Evolutionary conservation across 2,329 filamentous ascomycete species (phyloP).

Genomic region (Nemania sp.): DNA sequence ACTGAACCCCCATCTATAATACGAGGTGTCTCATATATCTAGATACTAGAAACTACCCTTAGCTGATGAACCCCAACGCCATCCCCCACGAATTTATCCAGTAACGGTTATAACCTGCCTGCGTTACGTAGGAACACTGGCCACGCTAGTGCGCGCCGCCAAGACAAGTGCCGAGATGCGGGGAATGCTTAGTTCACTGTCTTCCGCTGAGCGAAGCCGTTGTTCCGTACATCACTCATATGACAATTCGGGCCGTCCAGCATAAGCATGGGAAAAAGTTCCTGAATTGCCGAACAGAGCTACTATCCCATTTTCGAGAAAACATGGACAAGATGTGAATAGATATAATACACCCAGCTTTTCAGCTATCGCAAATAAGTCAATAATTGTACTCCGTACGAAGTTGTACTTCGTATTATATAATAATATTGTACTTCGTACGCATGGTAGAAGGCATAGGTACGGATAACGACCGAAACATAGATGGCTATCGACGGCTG

Average conservation of each 20-base stretch:
- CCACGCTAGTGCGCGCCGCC: background rate
- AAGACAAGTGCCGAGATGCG: constrained; percentile 14
- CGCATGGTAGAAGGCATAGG: too few relatives aligned
- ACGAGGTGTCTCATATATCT: background rate
- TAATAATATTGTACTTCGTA: too few relatives aligned
- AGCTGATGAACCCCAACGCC: background rate
- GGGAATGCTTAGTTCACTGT: constrained; percentile 10
- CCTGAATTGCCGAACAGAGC: background rate
- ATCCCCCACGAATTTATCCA: constrained; percentile 10
- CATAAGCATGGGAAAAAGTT: background rate
- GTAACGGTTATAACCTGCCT: too few relatives aligned
- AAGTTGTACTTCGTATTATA: too few relatives aligned
- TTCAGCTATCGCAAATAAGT: too few relatives aligned
- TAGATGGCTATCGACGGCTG: too few relatives aligned
- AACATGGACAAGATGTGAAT: too few relatives aligned
- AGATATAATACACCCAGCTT: too few relatives aligned
- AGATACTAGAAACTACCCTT: too few relatives aligned
- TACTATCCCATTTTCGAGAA: too few relatives aligned
- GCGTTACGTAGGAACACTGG: background rate
- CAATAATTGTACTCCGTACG: too few relatives aligned
- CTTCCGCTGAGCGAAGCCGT: constrained; percentile 12
- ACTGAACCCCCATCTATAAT: background rate
- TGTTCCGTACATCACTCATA: background rate
- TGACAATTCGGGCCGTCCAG: constrained; percentile 18
- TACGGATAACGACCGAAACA: too few relatives aligned